Evolutionary conservation across 176 grass and related monocot species (phyloP).

Genomic region (Oryza meyeriana): DNA sequence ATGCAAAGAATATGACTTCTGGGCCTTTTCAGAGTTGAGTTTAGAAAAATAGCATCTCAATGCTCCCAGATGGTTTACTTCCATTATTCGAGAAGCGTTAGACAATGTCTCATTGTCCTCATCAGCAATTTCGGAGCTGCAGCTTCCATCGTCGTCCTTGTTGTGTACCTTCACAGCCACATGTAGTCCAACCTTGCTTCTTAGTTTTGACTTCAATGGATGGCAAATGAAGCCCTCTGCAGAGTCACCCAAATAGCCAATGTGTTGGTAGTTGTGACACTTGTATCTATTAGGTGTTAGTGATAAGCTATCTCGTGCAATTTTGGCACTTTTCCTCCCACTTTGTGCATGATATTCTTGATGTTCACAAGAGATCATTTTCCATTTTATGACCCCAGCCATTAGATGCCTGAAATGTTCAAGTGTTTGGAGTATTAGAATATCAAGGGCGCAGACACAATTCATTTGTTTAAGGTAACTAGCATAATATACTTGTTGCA

Average conservation of each 20-base stretch:
- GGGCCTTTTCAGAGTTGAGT: neutral
- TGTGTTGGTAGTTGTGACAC: neutral
- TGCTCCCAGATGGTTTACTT: slow-evolving; percentile 36
- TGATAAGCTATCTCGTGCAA: neutral
- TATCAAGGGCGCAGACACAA: neutral
- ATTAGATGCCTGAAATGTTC: slow-evolving; percentile 42
- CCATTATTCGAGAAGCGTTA: slow-evolving; percentile 1
- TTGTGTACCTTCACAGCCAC: slow-evolving; percentile 23
- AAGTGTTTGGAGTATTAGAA: neutral
- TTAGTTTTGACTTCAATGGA: slow-evolving; percentile 4
- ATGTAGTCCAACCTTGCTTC: neutral
- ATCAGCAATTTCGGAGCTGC: slow-evolving; percentile 1
- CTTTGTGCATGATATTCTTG: neutral
- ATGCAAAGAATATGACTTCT: slow-evolving; percentile 15
- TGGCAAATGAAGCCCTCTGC: neutral
- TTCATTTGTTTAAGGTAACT: neutral
- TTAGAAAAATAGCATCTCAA: slow-evolving; percentile 54
- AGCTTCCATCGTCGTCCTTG: slow-evolving; percentile 12
- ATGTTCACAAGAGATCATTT: neutral
- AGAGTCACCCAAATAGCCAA: neutral
- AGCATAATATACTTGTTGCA: neutral
- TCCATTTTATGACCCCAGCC: slow-evolving; percentile 30
- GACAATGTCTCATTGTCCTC: slow-evolving; percentile 4
- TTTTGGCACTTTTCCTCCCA: neutral
- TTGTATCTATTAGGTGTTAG: neutral